phyloP scores from a whole-genome alignment of 2,329 filamentous ascomycete genomes.

The Trichoderma guizhouense region DNA sequence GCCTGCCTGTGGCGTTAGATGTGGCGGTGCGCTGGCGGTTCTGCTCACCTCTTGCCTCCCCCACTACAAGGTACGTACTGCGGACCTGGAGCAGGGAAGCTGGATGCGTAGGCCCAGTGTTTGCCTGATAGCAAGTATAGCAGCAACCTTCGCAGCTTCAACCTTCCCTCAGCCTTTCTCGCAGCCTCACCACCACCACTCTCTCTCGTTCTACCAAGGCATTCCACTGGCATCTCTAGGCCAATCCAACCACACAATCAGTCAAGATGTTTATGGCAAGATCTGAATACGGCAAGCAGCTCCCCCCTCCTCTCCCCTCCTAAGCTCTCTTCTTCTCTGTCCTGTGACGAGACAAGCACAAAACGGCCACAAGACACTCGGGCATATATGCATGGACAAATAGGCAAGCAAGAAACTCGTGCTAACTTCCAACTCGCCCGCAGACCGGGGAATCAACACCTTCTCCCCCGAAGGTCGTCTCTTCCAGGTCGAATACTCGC shows the following conservation, averaged over 20 bases:
- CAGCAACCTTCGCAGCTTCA: neutral
- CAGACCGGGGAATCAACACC: slow-evolving; percentile 99
- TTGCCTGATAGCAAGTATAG: slow-evolving; percentile 31
- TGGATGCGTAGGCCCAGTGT: slow-evolving; percentile 38
- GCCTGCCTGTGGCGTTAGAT: neutral
- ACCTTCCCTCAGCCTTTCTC: slow-evolving; percentile 23
- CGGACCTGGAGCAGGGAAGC: slow-evolving; percentile 1
- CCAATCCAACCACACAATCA: slow-evolving; percentile 31
- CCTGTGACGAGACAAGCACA: neutral
- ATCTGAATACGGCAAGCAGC: slow-evolving; percentile 81
- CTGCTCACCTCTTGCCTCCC: neutral
- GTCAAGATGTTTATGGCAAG: slow-evolving; percentile 98
- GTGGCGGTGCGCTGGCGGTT: slow-evolving; percentile 7
- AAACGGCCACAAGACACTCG: neutral
- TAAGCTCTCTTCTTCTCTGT: neutral
- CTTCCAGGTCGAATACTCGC: slow-evolving; percentile 99
- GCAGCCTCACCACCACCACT: slow-evolving; percentile 16
- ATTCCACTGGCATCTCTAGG: neutral
- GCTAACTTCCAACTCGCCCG: slow-evolving; percentile 10
- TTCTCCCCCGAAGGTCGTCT: slow-evolving; percentile 99
- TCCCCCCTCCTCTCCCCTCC: slow-evolving; percentile 20
- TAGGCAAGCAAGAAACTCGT: neutral
- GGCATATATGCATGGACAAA: neutral
- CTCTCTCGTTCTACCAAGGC: neutral
- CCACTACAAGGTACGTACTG: slow-evolving; percentile 10